phyloP scores from a whole-genome alignment of 106 monocot species.

The Dendrobium chrysotoxum region DNA sequence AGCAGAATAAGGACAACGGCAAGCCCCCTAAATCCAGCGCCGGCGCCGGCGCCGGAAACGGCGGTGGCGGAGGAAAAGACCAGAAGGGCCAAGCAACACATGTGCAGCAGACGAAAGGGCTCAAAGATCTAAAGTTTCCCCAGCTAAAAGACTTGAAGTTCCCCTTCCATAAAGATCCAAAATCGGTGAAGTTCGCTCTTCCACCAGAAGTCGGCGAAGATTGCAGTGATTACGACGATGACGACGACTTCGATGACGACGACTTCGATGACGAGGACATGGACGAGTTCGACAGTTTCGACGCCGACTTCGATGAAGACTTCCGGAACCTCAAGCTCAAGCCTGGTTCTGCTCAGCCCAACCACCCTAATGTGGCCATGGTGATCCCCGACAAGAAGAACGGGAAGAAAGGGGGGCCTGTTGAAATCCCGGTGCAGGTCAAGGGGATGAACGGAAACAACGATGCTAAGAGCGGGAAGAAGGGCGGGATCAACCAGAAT shows the following conservation, averaged over 20 bases:
- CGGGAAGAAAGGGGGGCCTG: conserved; percentile 21
- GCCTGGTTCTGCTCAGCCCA: conserved; percentile 16
- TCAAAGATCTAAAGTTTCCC: conserved; percentile 49
- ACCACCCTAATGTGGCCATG: conserved; percentile 2
- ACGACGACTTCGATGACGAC: conserved; percentile 35
- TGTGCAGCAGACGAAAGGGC: conserved; percentile 31
- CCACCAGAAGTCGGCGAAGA: conserved; percentile 36
- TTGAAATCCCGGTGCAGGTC: conserved; percentile 18
- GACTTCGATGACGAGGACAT: conserved; percentile 33
- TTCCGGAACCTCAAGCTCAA: conserved; percentile 41
- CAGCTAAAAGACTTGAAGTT: conserved; percentile 55
- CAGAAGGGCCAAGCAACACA: conserved; percentile 21
- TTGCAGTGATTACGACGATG: conserved; percentile 28
- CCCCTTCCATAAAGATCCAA: conserved; percentile 39
- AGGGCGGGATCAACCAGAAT: conserved; percentile 7
- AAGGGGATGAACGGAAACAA: conserved; percentile 17
- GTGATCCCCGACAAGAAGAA: conserved; percentile 28
- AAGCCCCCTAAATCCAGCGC: conserved; percentile 20
- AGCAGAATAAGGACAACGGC: conserved; percentile 16
- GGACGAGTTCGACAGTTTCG: conserved; percentile 44
- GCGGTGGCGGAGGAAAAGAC: conserved; percentile 15
- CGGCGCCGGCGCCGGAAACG: conserved; percentile 5
- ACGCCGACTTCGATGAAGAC: conserved; percentile 45
- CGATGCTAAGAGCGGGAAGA: conserved; percentile 20
- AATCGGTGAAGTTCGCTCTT: conserved; percentile 47